Base-by-base conservation (phyloP, 805 yeast genomes). In the Saturnispora saitoi region DNA sequence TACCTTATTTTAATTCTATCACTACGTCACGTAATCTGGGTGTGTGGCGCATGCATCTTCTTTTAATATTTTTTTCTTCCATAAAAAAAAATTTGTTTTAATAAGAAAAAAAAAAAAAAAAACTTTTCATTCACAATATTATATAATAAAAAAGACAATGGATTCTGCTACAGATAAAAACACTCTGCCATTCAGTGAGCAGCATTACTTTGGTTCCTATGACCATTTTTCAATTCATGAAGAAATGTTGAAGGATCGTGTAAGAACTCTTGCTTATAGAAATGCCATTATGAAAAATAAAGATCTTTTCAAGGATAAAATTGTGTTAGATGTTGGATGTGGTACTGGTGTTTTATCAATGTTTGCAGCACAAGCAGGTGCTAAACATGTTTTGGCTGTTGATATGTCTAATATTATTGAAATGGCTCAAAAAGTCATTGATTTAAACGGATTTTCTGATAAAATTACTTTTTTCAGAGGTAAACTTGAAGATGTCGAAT, bases 281-380 rank as follows among this genome's bases (percentile, higher is more conserved):
- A 83, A 85, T 54, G 96, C 97, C 48, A 93, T 93, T 66, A 80
- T 80, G 70, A 88, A 87, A 66, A 93, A 93, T 73, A 83, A 83
- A 60, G 85, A 83, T 57, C 70, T 88, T 48, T 91, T 93, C 74
- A 88, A 89, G 66, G 97, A 81, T 68, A 93, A 93, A 72, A 70
- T 91, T 52, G 99, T 93, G 7, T 73, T 93, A 50, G 99, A 93
- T 69, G 99, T 93, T 50, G 99, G 99, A 44, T 95, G 99, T 68
- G 99, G 99, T 57, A 93, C 99, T 19, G 99, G 99, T 58, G 89
- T 93, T 56, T 71, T 93, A 54, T 90, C 97, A 24, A 87, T 93
- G 96, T 93, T 93, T 73, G 98, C 98, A 15, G 96, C 91, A 45
- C 83, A 83, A 63, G 95, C 97, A n/a, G 99, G 99, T 56, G 99